These are phyloP conservation scores for Choricystis sp. DNA, from an alignment of 139 green algal species.

Conservation along the genomic window DNA sequence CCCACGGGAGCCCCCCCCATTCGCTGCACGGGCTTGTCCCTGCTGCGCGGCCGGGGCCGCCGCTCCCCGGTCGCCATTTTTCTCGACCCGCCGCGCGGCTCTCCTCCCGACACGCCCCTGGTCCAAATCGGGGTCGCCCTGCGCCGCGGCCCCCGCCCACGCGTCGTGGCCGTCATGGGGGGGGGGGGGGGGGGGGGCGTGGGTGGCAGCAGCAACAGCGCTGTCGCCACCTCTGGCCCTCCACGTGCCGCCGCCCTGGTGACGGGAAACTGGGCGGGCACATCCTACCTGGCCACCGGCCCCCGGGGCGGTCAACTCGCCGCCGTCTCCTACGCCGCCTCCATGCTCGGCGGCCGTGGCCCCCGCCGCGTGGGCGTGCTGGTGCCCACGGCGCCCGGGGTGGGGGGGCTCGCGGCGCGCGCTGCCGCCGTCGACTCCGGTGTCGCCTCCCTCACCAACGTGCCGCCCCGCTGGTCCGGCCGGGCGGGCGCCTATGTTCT, in stretches of 20 bases:
- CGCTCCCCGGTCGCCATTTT: too few relatives aligned
- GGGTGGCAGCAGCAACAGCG: too few relatives aligned
- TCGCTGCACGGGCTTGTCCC: too few relatives aligned
- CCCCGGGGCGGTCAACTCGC: neutral
- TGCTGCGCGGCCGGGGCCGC: too few relatives aligned
- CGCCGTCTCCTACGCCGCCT: neutral
- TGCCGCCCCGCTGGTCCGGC: conserved; percentile 85
- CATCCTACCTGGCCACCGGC: neutral
- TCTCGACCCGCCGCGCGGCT: too few relatives aligned
- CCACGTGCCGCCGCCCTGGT: neutral
- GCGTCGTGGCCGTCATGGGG: too few relatives aligned
- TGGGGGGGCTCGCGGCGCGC: too few relatives aligned
- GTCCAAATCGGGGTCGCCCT: too few relatives aligned
- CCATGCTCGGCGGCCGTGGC: neutral
- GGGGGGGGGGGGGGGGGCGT: too few relatives aligned
- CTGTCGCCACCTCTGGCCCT: neutral
- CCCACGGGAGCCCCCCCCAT: too few relatives aligned
- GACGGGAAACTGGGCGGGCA: neutral
- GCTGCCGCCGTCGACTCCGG: neutral
- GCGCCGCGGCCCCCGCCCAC: too few relatives aligned
- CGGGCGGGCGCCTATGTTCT: conserved; percentile 83
- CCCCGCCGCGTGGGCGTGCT: neutral
- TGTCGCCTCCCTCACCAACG: conserved; percentile 55
- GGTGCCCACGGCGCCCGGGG: neutral
- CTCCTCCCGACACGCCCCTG: too few relatives aligned